phyloP scores from a whole-genome alignment of 306 rosid species.

The Begonia peltatifolia region DNA sequence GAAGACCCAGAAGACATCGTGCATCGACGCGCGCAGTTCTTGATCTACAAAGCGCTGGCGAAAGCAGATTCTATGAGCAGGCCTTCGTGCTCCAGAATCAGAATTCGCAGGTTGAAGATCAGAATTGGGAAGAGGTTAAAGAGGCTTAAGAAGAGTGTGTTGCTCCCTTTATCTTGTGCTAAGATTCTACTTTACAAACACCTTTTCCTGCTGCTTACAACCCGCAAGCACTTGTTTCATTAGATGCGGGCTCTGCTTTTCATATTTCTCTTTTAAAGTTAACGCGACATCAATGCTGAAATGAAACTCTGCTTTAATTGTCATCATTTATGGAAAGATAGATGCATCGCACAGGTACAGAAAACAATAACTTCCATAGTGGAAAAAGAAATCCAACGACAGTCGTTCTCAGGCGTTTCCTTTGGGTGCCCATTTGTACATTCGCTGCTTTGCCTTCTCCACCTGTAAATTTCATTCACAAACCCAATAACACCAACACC shows the following conservation, averaged over 20 bases:
- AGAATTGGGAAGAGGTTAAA: constrained; percentile 62
- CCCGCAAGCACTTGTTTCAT: constrained; percentile 29
- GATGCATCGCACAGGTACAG: too few relatives aligned
- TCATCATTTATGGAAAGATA: too few relatives aligned
- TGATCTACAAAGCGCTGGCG: constrained; percentile 56
- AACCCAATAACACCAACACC: neutral
- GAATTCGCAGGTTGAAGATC: constrained; percentile 54
- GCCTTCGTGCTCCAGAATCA: constrained; percentile 35
- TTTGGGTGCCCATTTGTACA: constrained; percentile 21
- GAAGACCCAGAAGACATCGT: constrained; percentile 59
- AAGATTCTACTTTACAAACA: constrained; percentile 34
- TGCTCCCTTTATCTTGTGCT: constrained; percentile 22
- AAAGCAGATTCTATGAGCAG: constrained; percentile 31
- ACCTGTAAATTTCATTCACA: constrained; percentile 12
- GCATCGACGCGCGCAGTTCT: constrained; percentile 62
- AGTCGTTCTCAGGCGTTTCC: too few relatives aligned
- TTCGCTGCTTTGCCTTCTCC: constrained; percentile 13
- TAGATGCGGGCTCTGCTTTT: too few relatives aligned
- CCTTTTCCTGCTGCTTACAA: constrained; percentile 30
- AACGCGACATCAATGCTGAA: too few relatives aligned
- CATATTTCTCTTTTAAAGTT: too few relatives aligned
- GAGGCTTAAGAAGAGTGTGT: constrained; percentile 45
- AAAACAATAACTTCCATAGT: too few relatives aligned
- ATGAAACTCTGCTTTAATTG: too few relatives aligned
- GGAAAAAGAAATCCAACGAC: too few relatives aligned